Evolutionary conservation across 2,329 filamentous ascomycete species (phyloP).

Genomic region (Ophiosphaerella korrae): DNA sequence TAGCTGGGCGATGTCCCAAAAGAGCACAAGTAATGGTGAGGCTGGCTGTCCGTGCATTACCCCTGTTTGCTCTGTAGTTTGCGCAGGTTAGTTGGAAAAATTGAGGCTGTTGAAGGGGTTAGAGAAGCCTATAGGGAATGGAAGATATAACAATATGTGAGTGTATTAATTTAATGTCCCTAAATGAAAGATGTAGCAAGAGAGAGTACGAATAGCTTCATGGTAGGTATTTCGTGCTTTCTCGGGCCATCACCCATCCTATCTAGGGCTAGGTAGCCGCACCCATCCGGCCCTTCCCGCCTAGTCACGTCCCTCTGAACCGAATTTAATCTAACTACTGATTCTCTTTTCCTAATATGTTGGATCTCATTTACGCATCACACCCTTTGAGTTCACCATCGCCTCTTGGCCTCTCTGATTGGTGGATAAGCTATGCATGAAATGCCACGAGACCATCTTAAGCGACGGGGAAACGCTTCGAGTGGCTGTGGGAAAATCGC

Average conservation of each 20-base stretch:
- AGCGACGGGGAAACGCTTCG: neutral
- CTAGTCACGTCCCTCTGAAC: neutral
- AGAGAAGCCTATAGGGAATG: no score
- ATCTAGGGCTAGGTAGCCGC: no score
- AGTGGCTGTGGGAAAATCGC: neutral
- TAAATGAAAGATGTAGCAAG: no score
- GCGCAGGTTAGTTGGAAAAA: neutral
- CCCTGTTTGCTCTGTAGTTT: neutral
- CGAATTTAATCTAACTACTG: neutral
- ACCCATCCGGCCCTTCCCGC: neutral
- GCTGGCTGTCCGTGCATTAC: neutral
- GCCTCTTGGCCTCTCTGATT: neutral
- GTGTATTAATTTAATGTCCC: no score
- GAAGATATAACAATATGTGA: no score
- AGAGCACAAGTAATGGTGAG: neutral
- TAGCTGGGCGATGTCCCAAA: neutral
- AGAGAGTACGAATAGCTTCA: no score
- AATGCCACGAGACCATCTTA: neutral
- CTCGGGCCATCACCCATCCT: no score
- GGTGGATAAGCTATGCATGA: neutral
- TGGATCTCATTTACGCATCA: neutral
- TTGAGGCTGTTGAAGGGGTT: no score
- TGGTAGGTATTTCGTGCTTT: no score
- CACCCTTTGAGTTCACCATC: neutral
- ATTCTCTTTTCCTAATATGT: neutral